A percentile compares a stretch with the other conserved stretches of the same genome.
Evolutionary conservation across 2,329 filamentous ascomycete species (phyloP).

Genomic region (Trichoderma afroharzianum): DNA sequence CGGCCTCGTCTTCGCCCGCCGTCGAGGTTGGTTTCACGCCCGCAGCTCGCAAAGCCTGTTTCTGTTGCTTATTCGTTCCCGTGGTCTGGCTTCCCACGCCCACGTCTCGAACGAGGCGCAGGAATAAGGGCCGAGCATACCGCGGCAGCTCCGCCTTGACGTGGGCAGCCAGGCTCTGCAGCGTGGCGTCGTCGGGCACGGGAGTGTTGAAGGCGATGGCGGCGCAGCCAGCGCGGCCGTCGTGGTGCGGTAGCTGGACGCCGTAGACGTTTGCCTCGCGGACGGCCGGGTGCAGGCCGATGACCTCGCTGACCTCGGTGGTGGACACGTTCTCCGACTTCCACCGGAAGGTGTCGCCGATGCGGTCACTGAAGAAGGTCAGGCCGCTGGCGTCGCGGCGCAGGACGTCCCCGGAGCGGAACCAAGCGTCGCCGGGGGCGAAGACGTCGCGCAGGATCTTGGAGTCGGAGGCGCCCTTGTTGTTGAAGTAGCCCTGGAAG

Average conservation of each 20-base stretch:
- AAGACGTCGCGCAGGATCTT: constrained; percentile 76
- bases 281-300: constrained; percentile 64
- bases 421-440: constrained; percentile 73
- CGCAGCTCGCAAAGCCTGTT: constrained; percentile 65
- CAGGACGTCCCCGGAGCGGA: constrained; percentile 79
- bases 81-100: constrained; percentile 61
- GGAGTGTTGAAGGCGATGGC: constrained; percentile 58
- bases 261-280: constrained; percentile 85
- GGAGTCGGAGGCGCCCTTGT: constrained; percentile 63
- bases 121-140: constrained; percentile 75
- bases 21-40: constrained; percentile 60
- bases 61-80: constrained; percentile 87
- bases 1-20: constrained; percentile 15
- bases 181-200: constrained; percentile 37
- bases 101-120: constrained; percentile 60
- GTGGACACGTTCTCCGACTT: constrained; percentile 83
- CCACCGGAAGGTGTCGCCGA: constrained; percentile 76
- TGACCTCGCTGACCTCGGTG: constrained; percentile 71
- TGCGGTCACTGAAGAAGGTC: constrained; percentile 76
- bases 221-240: constrained; percentile 79
- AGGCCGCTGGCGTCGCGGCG: constrained; percentile 67
- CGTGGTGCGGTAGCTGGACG: constrained; percentile 72
- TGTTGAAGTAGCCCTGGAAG: constrained; percentile 82
- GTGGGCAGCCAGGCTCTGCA: constrained; percentile 61
- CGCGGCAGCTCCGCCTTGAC: constrained; percentile 57